Evolutionary conservation across 2,329 filamentous ascomycete genomes (phyloP).

Genomic region (Arthrobotrys sphaeroides): DNA sequence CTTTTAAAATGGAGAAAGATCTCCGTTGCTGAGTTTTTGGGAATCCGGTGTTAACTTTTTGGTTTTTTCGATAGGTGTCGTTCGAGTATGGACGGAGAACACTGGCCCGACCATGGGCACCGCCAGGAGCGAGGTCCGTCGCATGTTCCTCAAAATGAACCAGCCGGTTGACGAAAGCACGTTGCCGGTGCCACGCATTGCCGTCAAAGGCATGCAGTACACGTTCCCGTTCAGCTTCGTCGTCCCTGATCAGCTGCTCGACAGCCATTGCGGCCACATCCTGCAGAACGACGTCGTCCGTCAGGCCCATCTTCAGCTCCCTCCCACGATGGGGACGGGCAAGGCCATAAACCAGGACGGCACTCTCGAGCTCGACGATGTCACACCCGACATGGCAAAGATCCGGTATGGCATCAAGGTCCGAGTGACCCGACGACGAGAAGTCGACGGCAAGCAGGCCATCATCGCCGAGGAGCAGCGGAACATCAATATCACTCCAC

Average conservation of each 20-base stretch:
- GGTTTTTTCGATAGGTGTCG: slow-evolving; percentile 48
- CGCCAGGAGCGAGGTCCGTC: slow-evolving; percentile 52
- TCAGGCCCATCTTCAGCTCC: slow-evolving; percentile 68
- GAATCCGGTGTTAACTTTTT: too few species aligned
- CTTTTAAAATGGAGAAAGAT: slow-evolving; percentile 1
- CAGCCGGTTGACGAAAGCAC: slow-evolving; percentile 68
- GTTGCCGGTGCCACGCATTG: slow-evolving; percentile 68
- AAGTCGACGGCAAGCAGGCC: slow-evolving; percentile 61
- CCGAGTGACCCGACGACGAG: slow-evolving; percentile 62
- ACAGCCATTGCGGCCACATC: slow-evolving; percentile 68
- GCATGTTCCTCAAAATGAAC: slow-evolving; percentile 68
- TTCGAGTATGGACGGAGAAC: slow-evolving; percentile 57
- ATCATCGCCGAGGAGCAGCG: slow-evolving; percentile 66
- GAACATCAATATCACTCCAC: slow-evolving; percentile 70
- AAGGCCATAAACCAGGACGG: slow-evolving; percentile 66
- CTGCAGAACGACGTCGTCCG: slow-evolving; percentile 66
- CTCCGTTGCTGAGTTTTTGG: too few species aligned
- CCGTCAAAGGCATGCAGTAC: slow-evolving; percentile 68
- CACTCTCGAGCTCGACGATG: slow-evolving; percentile 67
- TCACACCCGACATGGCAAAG: slow-evolving; percentile 71
- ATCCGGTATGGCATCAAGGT: slow-evolving; percentile 69
- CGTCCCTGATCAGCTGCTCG: slow-evolving; percentile 70
- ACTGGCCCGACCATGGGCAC: slow-evolving; percentile 54
- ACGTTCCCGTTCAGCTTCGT: slow-evolving; percentile 72
- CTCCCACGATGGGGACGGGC: slow-evolving; percentile 71